These are phyloP conservation scores for Podila epigama DNA, from an alignment of 192 early-diverging fungal genomes.

Conservation along the genomic window DNA sequence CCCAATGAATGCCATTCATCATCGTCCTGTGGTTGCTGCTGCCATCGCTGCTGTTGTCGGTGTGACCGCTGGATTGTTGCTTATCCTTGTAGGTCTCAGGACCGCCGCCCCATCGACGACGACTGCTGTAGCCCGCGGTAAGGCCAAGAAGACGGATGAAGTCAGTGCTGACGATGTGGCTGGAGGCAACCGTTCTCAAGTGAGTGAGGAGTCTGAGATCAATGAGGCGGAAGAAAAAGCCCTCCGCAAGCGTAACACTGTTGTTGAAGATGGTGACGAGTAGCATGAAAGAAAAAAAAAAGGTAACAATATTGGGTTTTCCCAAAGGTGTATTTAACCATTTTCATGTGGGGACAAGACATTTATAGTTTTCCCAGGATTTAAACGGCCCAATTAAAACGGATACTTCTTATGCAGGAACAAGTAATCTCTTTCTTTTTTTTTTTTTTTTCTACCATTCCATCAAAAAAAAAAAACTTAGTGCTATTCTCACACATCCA, in stretches of 20 bases:
- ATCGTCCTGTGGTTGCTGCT: constrained; percentile 43
- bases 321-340: not conserved
- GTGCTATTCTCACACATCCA: no score
- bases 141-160: constrained; percentile 55
- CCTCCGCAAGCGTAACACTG: constrained; percentile 28
- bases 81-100: constrained; percentile 46
- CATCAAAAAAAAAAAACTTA: no score
- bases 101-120: constrained; percentile 12
- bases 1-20: constrained; percentile 48
- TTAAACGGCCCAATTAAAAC: no score
- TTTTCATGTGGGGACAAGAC: no score
- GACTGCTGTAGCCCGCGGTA: constrained; percentile 7
- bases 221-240: constrained; percentile 14
- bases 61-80: constrained; percentile 28
- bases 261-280: constrained; percentile 24
- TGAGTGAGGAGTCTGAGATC: not conserved
- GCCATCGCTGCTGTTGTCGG: constrained; percentile 32
- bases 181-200: not conserved
- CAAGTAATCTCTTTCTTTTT: no score
- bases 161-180: constrained; percentile 45
- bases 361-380: no score
- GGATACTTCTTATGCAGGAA: no score
- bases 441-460: no score
- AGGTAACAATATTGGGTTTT: not conserved
- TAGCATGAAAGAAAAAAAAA: not conserved